Conservation (phyloP, 108 stramenopile species). For the Cyclotella choctawhatcheeana region DNA sequence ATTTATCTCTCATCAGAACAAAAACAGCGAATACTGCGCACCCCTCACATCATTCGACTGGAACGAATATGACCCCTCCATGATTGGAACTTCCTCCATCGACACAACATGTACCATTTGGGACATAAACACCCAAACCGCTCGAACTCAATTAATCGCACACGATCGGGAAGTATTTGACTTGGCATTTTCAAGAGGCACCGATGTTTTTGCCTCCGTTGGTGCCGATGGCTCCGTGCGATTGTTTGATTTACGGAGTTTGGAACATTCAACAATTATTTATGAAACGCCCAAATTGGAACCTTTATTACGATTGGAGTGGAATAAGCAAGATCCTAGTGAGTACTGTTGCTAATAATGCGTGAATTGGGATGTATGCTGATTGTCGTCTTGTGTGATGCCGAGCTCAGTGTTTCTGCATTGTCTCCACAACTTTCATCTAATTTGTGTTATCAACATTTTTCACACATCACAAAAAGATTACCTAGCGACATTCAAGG, state of each 20-base stretch:
- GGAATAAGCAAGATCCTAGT: conserved; percentile 99
- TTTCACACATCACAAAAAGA: too few relatives aligned
- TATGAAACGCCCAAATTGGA: conserved; percentile 94
- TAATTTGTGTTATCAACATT: too few relatives aligned
- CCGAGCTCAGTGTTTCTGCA: too few relatives aligned
- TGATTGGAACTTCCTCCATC: conserved; percentile 77
- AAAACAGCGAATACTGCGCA: conserved; percentile 96
- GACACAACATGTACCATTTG: conserved; percentile 99
- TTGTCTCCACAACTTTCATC: too few relatives aligned
- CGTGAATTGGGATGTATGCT: too few relatives aligned
- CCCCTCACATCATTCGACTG: conserved; percentile 96
- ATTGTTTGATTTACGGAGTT: conserved; percentile 94
- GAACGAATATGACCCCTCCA: conserved; percentile 65
- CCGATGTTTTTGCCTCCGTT: conserved; percentile 96
- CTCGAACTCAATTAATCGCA: conserved; percentile 97
- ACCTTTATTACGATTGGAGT: conserved; percentile 93
- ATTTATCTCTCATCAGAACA: conserved; percentile 62
- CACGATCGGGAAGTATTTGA: conserved; percentile 99
- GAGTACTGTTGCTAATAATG: too few relatives aligned
- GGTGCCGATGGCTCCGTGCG: conserved; percentile 98
- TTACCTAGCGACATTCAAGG: conserved; percentile 93
- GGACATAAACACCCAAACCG: conserved; percentile 88
- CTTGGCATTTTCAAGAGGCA: conserved; percentile 92
- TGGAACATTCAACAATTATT: conserved; percentile 98
- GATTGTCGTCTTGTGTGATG: too few relatives aligned